phyloP scores from a whole-genome alignment of 768 basidiomycete species.

The Trametes cinnabarina region DNA sequence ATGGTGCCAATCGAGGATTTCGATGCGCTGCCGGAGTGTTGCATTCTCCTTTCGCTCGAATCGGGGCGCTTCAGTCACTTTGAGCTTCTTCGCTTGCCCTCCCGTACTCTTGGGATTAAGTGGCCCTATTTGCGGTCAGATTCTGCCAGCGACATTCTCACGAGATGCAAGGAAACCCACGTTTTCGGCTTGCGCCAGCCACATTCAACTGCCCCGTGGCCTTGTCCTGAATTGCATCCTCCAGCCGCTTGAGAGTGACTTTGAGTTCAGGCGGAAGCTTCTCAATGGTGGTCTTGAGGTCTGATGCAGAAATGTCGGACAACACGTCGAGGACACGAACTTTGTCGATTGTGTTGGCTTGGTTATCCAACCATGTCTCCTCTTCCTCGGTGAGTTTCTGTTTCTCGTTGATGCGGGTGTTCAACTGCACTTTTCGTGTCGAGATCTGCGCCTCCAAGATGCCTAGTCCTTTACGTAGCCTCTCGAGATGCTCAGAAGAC shows the following conservation, averaged over 20 bases:
- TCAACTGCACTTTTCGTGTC: neutral
- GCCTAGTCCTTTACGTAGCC: neutral
- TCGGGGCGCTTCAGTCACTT: neutral
- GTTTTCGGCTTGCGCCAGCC: too few species aligned
- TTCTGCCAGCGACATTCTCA: too few species aligned
- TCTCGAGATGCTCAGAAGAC: too few species aligned
- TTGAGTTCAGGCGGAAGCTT: neutral
- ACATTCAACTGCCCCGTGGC: too few species aligned
- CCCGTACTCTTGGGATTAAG: neutral
- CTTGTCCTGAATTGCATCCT: neutral
- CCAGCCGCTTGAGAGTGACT: neutral
- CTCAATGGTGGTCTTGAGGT: too few species aligned
- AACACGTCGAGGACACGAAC: neutral
- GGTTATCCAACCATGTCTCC: neutral
- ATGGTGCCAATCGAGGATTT: slow-evolving; percentile 45
- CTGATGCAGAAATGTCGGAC: neutral
- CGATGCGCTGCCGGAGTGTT: slow-evolving; percentile 36
- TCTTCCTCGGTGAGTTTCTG: neutral
- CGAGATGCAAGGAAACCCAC: too few species aligned
- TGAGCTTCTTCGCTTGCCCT: neutral
- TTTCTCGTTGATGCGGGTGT: neutral
- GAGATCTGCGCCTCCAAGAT: neutral
- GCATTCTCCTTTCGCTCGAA: slow-evolving; percentile 10
- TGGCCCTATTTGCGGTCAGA: too few species aligned
- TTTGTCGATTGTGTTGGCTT: neutral